Evolutionary conservation across 371 early-diverging fungal species (phyloP), one percentile per base, ranked within the genome.

Genomic region (Rhizopus delemar): DNA sequence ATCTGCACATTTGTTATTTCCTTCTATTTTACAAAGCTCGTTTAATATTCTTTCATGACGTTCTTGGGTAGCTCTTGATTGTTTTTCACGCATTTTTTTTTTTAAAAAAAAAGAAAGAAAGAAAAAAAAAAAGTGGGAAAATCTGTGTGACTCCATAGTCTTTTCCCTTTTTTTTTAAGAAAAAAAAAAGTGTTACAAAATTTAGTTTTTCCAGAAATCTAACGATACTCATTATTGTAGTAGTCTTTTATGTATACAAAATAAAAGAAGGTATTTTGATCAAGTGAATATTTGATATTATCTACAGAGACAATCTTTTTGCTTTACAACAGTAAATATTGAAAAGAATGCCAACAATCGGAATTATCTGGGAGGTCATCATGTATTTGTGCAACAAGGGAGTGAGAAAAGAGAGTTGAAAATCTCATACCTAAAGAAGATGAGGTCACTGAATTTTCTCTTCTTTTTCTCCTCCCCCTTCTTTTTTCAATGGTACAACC

Each of bases 1-100:
- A 69, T 93, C 93, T 41, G 92, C 93, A 66, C 94, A 94, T 12
- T 67, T 71, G 49, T 85, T 82, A 62, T 94, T 94, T 60, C 83
- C 92, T 0, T 90, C 90, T 29, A 84, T 70, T 60, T 85, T 88
- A 16, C 86, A 77, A 32, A 93, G 68, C 41, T 91, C 91, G 22
- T 72, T 63, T 8, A 94, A 81, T 43, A 90, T 80, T 46, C 85
- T 82, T 62, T 85, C 87, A 65, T 80, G 73, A 31, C 72, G 63
- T 34, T 71, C 74, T 65, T 80, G 77, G 4, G 67, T 69, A 9
- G 71, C 59, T 51, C 74, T 79, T 49, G 76, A 72, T 53, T 76
- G 80, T 53, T 69, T 67, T 60, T 70, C 75, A 32, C 74, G 48
- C 78, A 75, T 75, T 5, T 41, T 43, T 13, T 45, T 48, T 31